phyloP scores from a whole-genome alignment of 225 moss, liverwort and hornwort species.

The Pleurozium schreberi region DNA sequence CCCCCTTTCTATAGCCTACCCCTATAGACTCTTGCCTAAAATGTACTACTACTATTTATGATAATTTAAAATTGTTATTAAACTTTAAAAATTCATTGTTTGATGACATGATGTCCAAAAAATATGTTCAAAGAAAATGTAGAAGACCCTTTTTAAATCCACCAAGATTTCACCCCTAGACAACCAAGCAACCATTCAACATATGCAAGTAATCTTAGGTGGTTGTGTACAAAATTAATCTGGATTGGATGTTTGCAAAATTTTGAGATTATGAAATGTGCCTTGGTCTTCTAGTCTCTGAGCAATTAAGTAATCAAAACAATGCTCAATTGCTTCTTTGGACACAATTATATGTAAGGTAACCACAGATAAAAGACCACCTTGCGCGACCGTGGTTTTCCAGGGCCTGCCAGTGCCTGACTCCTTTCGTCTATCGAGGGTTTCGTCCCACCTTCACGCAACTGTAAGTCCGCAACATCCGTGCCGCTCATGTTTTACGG shows the following conservation, averaged over 20 bases:
- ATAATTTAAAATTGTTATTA: background rate
- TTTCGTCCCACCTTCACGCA: background rate
- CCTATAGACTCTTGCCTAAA: background rate
- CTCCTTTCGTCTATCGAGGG: background rate
- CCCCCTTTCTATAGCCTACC: no score
- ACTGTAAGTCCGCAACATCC: background rate
- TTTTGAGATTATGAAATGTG: background rate
- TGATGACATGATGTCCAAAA: background rate
- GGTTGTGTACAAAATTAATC: background rate
- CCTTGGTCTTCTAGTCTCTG: rapidly evolving
- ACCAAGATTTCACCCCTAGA: background rate
- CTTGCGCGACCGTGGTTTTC: background rate
- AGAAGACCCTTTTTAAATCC: background rate
- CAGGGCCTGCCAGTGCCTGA: background rate
- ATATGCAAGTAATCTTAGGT: background rate
- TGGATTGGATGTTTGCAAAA: rapidly evolving
- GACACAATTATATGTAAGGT: background rate
- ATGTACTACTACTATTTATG: background rate
- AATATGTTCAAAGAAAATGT: background rate
- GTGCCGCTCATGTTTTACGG: background rate
- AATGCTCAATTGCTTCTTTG: background rate
- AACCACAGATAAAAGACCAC: background rate
- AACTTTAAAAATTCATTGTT: background rate
- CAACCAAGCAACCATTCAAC: background rate
- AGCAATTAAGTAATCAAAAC: rapidly evolving